These are phyloP conservation scores for Termitomyces sp. DNA, from an alignment of 768 basidiomycete genomes.

Conservation along the genomic window DNA sequence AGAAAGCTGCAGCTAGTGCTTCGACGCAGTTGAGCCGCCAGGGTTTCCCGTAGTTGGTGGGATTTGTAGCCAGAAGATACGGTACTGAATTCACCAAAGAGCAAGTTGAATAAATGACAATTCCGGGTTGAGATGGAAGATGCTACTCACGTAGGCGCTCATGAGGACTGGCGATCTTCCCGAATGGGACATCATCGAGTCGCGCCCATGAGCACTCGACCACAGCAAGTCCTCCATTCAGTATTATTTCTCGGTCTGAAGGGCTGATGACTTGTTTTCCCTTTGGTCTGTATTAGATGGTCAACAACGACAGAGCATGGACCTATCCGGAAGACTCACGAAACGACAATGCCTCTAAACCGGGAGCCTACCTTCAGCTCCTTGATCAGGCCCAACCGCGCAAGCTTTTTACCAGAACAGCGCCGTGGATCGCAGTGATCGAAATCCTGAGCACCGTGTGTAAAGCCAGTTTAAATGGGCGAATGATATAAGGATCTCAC, in stretches of 20 bases:
- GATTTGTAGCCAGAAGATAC: conserved; percentile 92
- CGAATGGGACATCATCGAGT: conserved; percentile 90
- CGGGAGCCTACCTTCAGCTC: conserved; percentile 80
- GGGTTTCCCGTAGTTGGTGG: conserved; percentile 97
- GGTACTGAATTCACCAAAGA: conserved; percentile 57
- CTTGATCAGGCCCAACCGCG: conserved; percentile 79
- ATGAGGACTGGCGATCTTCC: conserved; percentile 89
- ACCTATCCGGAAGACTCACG: conserved; percentile 53
- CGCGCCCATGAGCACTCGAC: conserved; percentile 99
- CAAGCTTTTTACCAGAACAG: conserved; percentile 83
- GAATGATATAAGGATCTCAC: conserved; percentile 42
- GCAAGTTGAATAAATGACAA: not conserved
- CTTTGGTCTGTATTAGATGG: conserved; percentile 58
- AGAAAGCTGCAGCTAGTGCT: conserved; percentile 92
- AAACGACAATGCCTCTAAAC: conserved; percentile 91
- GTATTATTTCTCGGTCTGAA: conserved; percentile 77
- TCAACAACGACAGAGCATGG: not conserved
- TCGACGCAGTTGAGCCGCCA: conserved; percentile 96
- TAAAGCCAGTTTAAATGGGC: not conserved
- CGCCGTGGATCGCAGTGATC: conserved; percentile 93
- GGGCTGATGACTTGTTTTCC: conserved; percentile 77
- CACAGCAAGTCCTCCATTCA: conserved; percentile 81
- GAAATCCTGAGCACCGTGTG: conserved; percentile 67
- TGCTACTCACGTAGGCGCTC: conserved; percentile 77
- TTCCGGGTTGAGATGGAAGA: not conserved